These are phyloP conservation scores for Lignosus rhinocerotis DNA, from an alignment of 1,284 basidiomycete species.

Conservation along the genomic window DNA sequence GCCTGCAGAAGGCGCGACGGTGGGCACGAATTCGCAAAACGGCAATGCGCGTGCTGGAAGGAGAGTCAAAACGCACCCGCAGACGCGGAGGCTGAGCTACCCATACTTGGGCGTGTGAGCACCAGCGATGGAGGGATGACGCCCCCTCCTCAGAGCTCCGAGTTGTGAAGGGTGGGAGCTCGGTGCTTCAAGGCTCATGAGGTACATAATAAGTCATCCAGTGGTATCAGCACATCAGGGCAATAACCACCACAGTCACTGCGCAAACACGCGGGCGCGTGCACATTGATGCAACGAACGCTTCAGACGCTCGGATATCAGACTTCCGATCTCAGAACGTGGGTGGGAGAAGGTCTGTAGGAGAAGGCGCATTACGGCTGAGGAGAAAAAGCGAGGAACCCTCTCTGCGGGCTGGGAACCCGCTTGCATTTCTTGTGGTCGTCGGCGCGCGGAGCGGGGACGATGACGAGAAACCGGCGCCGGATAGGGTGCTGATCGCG, in stretches of 20 bases:
- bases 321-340: slow-evolving; percentile 11
- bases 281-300: slow-evolving; percentile 1
- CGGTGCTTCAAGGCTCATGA: neutral
- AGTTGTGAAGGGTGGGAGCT: neutral
- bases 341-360: neutral
- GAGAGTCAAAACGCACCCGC: neutral
- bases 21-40: neutral
- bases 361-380: neutral
- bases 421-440: neutral
- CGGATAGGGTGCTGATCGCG: slow-evolving; percentile 7
- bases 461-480: neutral
- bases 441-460: neutral
- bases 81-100: slow-evolving; percentile 7
- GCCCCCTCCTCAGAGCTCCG: neutral
- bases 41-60: neutral
- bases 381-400: neutral
- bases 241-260: neutral
- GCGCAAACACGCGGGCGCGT: neutral
- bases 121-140: neutral
- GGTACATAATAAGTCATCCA: neutral
- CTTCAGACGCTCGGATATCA: slow-evolving; percentile 11
- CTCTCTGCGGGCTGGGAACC: neutral
- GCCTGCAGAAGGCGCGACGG: neutral
- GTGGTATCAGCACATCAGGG: neutral
- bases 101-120: slow-evolving; percentile 2